Evolutionary conservation across 116 monocot species (phyloP), one percentile per base, ranked within the genome.

Genomic region (Thalassia testudinum): DNA sequence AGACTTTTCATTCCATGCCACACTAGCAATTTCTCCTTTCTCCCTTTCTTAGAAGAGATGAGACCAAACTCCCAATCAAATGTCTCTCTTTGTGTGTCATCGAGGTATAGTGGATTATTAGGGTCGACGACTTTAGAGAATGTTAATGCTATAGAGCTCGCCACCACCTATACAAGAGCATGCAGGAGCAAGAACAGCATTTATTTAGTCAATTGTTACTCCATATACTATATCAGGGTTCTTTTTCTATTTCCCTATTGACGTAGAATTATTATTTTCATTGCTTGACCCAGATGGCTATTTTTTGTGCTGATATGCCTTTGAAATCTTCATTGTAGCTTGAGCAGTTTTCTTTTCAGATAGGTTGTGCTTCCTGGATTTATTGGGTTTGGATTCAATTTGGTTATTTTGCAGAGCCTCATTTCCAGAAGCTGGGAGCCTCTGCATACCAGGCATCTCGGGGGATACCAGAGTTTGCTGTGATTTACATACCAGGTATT

Each of bases 111-210:
- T 52, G 90, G 90, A 45, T 82, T 90, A 60, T 75, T 74, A 19
- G 90, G 99, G 76, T 99, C 86, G 30, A 99, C 75, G 58, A 86
- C 61, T 75, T 71, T 89, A 55, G 99, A 99, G 59, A 99, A 99
- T 14, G 72, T 74, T 56, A 99, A 68, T 50, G 99, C 99, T 67
- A 99, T 65, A 62, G 85, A 74, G 53, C 83, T 71, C 16, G 82
- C 90, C 99, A 90, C 89, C 69, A 68, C 85, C 37, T 90, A 64
- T 54, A 85, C 64, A 59, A 86, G 71, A 77, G 75, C 67, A 29
- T 77, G 68, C 16, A 90, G 97, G 58, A n/a, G n/a, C n/a, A n/a
- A n/a, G n/a, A n/a, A n/a, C n/a, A n/a, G n/a, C n/a, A n/a, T n/a
- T n/a, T n/a, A n/a, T n/a, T n/a, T n/a, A n/a, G n/a, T n/a, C n/a